Base-by-base conservation (phyloP, 257 asterid genomes). In the Fraxinus anomala region DNA sequence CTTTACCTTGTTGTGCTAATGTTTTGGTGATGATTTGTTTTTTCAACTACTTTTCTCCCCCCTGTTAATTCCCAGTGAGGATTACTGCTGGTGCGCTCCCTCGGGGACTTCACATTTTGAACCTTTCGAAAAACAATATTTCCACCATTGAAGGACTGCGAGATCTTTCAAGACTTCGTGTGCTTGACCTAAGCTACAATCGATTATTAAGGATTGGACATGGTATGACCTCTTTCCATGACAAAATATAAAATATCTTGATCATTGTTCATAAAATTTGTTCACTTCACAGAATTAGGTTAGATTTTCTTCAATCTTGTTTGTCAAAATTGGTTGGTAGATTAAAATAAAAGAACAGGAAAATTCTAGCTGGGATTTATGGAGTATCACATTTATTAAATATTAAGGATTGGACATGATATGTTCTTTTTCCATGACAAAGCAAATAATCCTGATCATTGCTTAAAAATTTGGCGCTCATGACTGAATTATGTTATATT, bases 11-110 rank as follows among this genome's bases (percentile, higher is more conserved):
- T 39, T 23, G 4, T 36, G 68, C 70, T 71, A 42, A 33, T 31
- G 26, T 36, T 37, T 54, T 33, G 47, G 66, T 74, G 59, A 74
- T 78, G 36, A 14, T 81, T 73, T 77, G 19, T 81, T 33, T 44
- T 72, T 7, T 81, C 40, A 42, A 54, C 63, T 74, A 83, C 16
- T 75, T 69, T 1, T 76, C 24, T 72, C 19, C 65, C 61, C n/a
- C 80, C 73, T 72, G 59, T 78, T 61, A 13, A 61, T 74, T 77
- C 63, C 59, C 90, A 95, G 99, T 80, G 78, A 89, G 91, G 87
- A 89, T 95, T 40, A 91, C 98, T 78, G 88, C 97, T 82, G 99
- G 99, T 75, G 88, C 97, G 82, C 94, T 95, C 63, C 99, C 99
- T 74, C 90, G 97, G 66, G 99, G 98, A 82, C 96, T 95, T 42